Evolutionary conservation across 805 yeast species (phyloP), one percentile per base, ranked within the genome.

Genomic region (Candida dajiaensis): DNA sequence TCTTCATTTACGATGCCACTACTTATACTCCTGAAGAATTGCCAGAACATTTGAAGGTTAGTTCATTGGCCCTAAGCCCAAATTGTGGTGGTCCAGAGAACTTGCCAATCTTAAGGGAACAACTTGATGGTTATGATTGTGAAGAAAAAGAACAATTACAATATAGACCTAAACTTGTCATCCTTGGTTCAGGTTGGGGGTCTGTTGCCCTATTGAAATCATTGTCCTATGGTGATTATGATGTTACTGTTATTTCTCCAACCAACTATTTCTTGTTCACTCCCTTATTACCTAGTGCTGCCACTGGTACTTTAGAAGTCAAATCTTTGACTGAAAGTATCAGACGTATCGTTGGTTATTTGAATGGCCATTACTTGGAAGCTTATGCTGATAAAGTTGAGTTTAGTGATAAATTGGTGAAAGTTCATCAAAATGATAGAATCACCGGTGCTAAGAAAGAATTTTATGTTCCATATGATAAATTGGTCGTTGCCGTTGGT

Each of bases 161-260:
- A 48, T 72, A 66, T 50, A 78, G 73, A 59, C 84, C 83, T 31
- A 73, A 73, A 49, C 64, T 82, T 44, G 85, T 82, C 4, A 69
- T 82, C 29, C 66, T 82, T 31, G 88, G 88, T 16, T 74, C 82
- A 35, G 88, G 88, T 40, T 82, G 88, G 88, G 88, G 85, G 2
- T 74, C 85, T 9, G 85, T 78, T 25, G 79, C 81, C 13, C 56
- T 81, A 10, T 67, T 82, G 52, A 78, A 76, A 56, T 66, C 68
- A 40, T 58, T 82, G 45, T 70, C 71, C 48, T 71, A 76, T 21
- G 74, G 75, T 38, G 78, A 76, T 52, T 82, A 80, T 60, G 81
- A 81, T 53, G 80, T 81, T 45, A 80, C 85, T 3, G 81, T 82
- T 22, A 71, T 82, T 33, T 80, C 86, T 3, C 88, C 88, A 21